These are phyloP conservation scores for Rhododendron williamsianum DNA, from an alignment of 148 eudicot species.

Conservation along the genomic window DNA sequence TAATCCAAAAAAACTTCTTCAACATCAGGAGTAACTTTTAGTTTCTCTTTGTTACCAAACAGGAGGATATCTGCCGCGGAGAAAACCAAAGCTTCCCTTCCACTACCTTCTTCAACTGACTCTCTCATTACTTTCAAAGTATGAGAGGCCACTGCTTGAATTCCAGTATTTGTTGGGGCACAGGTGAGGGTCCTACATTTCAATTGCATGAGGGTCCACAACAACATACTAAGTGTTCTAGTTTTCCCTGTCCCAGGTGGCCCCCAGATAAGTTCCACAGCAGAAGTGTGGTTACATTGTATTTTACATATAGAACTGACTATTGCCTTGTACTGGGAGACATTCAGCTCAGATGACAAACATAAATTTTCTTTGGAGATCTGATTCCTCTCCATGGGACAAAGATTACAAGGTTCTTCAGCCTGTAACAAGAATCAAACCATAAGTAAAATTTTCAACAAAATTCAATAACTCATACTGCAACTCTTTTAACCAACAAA, in stretches of 20 bases:
- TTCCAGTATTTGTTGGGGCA: constrained; percentile 48
- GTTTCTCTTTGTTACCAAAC: constrained; percentile 47
- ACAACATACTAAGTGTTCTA: constrained; percentile 34
- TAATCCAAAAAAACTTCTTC: constrained; percentile 47
- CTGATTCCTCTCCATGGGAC: neutral
- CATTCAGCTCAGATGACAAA: constrained; percentile 19
- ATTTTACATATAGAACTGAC: constrained; percentile 13
- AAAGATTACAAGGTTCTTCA: constrained; percentile 21
- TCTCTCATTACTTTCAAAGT: constrained; percentile 30
- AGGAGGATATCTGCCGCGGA: constrained; percentile 45
- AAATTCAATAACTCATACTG: neutral
- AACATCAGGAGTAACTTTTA: constrained; percentile 30
- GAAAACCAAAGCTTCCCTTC: constrained; percentile 7
- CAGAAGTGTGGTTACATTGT: constrained; percentile 22
- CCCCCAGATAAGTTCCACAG: constrained; percentile 51
- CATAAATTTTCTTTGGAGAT: neutral
- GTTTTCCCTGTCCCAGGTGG: constrained; percentile 52
- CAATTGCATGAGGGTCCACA: constrained; percentile 26
- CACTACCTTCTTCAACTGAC: constrained; percentile 14
- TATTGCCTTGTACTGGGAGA: constrained; percentile 25
- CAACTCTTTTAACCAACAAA: neutral
- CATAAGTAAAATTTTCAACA: neutral
- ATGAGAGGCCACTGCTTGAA: constrained; percentile 39
- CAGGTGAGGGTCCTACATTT: constrained; percentile 34
- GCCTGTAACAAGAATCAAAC: constrained; percentile 28